Evolutionary conservation across 2,329 filamentous ascomycete genomes (phyloP).

Genomic region (Raffaelea deltoideospora): DNA sequence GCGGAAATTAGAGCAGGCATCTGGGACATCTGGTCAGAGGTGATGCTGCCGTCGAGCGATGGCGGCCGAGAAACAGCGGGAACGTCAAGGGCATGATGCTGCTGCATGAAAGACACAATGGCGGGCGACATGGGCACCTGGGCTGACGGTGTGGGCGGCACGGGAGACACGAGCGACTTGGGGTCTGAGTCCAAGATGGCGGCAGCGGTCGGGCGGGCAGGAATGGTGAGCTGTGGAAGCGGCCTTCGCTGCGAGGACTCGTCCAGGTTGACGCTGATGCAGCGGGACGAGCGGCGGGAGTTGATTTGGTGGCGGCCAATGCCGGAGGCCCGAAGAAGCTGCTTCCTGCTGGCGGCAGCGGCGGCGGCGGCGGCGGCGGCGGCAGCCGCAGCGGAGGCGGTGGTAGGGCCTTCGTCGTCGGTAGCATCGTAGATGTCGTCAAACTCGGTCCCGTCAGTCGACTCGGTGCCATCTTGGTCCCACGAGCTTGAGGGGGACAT

Average conservation of each 20-base stretch:
- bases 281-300: constrained; percentile 11
- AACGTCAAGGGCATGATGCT: constrained; percentile 46
- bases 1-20: constrained; percentile 49
- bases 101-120: constrained; percentile 54
- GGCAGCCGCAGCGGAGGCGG: not conserved
- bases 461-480: constrained; percentile 39
- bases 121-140: constrained; percentile 63
- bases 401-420: constrained; percentile 45
- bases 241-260: constrained; percentile 15
- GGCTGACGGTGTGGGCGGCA: constrained; percentile 47
- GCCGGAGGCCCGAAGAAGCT: constrained; percentile 26
- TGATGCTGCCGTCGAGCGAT: constrained; percentile 77
- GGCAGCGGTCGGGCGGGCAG: constrained; percentile 19
- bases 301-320: constrained; percentile 18
- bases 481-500: constrained; percentile 28
- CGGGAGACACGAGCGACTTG: constrained; percentile 40
- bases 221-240: constrained; percentile 39
- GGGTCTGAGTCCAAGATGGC: constrained; percentile 19
- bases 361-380: not conserved
- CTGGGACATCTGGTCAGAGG: constrained; percentile 68
- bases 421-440: constrained; percentile 81
- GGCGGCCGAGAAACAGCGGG: constrained; percentile 69
- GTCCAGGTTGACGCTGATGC: constrained; percentile 12
- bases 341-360: constrained; percentile 16
- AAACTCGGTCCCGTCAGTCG: constrained; percentile 56